phyloP scores from a whole-genome alignment of 1,284 basidiomycete genomes.

The Microbotryum silenes-acaulis region DNA sequence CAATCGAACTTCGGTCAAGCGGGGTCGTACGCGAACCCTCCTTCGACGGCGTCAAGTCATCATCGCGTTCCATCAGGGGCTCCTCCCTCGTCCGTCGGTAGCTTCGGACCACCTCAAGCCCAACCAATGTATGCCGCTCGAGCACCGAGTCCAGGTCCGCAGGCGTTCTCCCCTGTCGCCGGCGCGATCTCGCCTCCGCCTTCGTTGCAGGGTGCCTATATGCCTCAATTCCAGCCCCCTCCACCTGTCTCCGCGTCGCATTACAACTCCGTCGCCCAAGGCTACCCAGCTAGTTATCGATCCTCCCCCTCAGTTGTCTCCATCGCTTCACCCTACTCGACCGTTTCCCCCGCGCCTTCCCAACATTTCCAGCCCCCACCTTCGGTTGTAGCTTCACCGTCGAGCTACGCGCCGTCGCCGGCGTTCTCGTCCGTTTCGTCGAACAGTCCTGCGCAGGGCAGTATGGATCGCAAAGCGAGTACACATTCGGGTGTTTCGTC shows the following conservation, averaged over 20 bases:
- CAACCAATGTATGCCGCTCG: too few species aligned
- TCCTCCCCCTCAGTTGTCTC: neutral
- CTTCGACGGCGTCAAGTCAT: too few species aligned
- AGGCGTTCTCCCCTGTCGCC: neutral
- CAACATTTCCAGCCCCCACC: neutral
- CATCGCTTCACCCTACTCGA: neutral
- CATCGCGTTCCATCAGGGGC: too few species aligned
- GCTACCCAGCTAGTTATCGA: neutral
- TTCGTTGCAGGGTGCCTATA: neutral
- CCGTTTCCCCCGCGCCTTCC: neutral
- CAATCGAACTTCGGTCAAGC: too few species aligned
- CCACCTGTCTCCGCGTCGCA: conserved; percentile 3
- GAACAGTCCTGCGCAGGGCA: conserved; percentile 21
- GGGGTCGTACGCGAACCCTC: too few species aligned
- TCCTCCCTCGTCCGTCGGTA: too few species aligned
- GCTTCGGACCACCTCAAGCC: too few species aligned
- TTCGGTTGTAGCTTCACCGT: conserved; percentile 34
- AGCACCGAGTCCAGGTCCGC: too few species aligned
- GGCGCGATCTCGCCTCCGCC: neutral
- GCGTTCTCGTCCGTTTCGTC: conserved; percentile 16
- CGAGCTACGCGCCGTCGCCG: conserved; percentile 22
- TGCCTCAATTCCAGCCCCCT: conserved; percentile 9
- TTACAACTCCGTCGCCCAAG: neutral
- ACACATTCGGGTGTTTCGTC: conserved; percentile 24
- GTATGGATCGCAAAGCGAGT: conserved; percentile 16